phyloP scores from a whole-genome alignment of 2,329 filamentous ascomycete genomes.

The Diatrype stigma region DNA sequence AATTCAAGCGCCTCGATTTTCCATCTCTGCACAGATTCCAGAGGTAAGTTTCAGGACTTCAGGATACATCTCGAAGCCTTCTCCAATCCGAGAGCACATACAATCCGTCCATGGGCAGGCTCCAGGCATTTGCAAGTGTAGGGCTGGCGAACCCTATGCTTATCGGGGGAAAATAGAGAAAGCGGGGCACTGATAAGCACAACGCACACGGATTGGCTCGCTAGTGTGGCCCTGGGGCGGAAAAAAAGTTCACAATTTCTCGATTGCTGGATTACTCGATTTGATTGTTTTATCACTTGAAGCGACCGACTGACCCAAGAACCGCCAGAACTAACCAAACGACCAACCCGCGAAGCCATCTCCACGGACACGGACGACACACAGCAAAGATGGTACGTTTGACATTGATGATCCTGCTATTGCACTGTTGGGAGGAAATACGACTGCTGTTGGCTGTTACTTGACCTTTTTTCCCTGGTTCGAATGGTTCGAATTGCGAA shows the following conservation, averaged over 20 bases:
- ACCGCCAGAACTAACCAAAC: slow-evolving; percentile 41
- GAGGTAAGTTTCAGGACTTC: background rate
- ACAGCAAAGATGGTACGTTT: slow-evolving; percentile 54
- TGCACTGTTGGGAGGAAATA: background rate
- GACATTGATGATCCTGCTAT: background rate
- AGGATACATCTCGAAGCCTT: too few relatives aligned
- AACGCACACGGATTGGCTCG: background rate
- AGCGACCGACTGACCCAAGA: slow-evolving; percentile 31
- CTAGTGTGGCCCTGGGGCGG: background rate
- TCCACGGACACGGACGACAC: slow-evolving; percentile 45
- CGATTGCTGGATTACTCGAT: background rate
- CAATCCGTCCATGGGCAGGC: too few relatives aligned
- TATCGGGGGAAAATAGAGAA: background rate
- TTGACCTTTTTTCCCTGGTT: too few relatives aligned
- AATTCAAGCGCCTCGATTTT: background rate
- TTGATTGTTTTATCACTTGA: slow-evolving; percentile 37
- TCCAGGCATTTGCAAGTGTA: too few relatives aligned
- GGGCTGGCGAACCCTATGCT: background rate
- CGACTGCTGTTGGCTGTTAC: background rate
- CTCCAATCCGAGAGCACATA: too few relatives aligned
- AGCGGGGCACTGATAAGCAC: background rate
- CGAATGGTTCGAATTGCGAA: too few relatives aligned
- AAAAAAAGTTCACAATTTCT: slow-evolving; percentile 3
- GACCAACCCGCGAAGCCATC: slow-evolving; percentile 51
- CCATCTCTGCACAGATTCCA: background rate